Conservation (phyloP, 805 yeast genomes). For the Gaillardinia entomophila region DNA sequence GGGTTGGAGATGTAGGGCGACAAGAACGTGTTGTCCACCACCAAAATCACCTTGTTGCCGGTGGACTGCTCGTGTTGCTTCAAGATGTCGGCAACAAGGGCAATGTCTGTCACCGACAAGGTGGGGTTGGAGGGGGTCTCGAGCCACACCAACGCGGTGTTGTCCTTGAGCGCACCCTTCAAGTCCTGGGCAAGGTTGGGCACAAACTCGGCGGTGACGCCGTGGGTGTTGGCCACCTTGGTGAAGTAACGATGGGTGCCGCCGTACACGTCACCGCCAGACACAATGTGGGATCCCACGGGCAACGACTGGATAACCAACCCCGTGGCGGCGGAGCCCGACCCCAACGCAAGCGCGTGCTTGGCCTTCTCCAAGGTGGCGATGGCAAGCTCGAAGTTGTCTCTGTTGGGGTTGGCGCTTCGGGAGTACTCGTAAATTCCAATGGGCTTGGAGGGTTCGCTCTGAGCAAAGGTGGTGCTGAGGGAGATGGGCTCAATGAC, state of each 20-base stretch:
- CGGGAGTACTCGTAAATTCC: slow-evolving; percentile 82
- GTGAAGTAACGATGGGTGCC: slow-evolving; percentile 91
- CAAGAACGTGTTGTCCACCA: slow-evolving; percentile 84
- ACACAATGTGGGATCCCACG: slow-evolving; percentile 65
- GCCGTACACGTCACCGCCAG: slow-evolving; percentile 85
- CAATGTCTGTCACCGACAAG: slow-evolving; percentile 69
- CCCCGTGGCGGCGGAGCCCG: slow-evolving; percentile 87
- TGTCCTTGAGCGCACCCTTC: slow-evolving; percentile 46
- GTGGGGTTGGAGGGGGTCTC: slow-evolving; percentile 91
- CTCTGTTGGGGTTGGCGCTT: slow-evolving; percentile 83
- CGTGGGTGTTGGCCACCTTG: slow-evolving; percentile 76
- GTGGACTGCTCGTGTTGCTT: slow-evolving; percentile 37
- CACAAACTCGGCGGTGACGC: slow-evolving; percentile 64
- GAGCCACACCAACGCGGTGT: slow-evolving; percentile 78
- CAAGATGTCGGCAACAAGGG: slow-evolving; percentile 53
- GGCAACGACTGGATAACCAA: slow-evolving; percentile 68
- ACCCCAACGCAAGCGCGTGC: slow-evolving; percentile 69
- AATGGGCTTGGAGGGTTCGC: slow-evolving; percentile 69
- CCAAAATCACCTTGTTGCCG: slow-evolving; percentile 52
- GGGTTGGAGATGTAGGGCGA: slow-evolving; percentile 88
- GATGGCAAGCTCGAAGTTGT: slow-evolving; percentile 69
- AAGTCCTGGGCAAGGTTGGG: slow-evolving; percentile 58
- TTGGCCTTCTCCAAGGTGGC: slow-evolving; percentile 76
- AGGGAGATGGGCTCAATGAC: slow-evolving; percentile 80
- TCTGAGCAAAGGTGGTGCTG: slow-evolving; percentile 81